phyloP scores from a whole-genome alignment of 306 rosid species.

The Cotoneaster glaucophyllus region DNA sequence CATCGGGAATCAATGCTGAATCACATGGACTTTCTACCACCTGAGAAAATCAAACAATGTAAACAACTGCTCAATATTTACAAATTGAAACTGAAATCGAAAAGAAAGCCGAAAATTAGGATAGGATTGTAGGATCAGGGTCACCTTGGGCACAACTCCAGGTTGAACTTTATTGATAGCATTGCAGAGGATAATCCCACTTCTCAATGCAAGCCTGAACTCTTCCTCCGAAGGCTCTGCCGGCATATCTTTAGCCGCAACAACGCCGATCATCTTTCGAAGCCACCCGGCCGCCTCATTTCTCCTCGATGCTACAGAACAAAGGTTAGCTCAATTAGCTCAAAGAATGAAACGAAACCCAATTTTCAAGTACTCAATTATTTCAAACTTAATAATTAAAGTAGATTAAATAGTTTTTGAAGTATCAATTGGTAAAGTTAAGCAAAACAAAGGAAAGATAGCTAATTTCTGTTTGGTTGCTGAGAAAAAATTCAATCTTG shows the following conservation, averaged over 20 bases:
- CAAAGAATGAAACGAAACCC: not conserved
- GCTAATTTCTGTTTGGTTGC: not conserved
- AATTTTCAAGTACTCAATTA: not conserved
- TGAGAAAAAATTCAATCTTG: not conserved
- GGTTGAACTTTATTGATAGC: slow-evolving; percentile 77
- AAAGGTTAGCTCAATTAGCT: not conserved
- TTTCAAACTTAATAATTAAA: not conserved
- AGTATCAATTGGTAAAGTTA: not conserved
- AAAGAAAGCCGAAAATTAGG: not conserved
- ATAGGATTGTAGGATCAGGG: slow-evolving; percentile 6
- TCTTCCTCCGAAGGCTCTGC: slow-evolving; percentile 98
- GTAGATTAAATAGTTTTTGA: not conserved
- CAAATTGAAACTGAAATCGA: not conserved
- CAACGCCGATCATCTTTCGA: slow-evolving; percentile 89
- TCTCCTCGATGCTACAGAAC: slow-evolving; percentile 67
- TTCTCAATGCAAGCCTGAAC: slow-evolving; percentile 87
- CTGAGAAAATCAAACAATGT: slow-evolving; percentile 22
- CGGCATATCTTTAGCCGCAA: slow-evolving; percentile 91
- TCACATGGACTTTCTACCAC: slow-evolving; percentile 92
- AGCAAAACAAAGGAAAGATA: not conserved
- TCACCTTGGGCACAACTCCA: slow-evolving; percentile 82
- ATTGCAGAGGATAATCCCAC: slow-evolving; percentile 91
- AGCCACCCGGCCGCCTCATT: slow-evolving; percentile 95
- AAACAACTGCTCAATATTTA: not conserved
- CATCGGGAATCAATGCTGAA: slow-evolving; percentile 73